A percentile compares a stretch with the other conserved stretches of the same genome.
These are phyloP conservation scores for Phytomonas sp. DNA, from an alignment of 208 protist species.

Conservation along the genomic window DNA sequence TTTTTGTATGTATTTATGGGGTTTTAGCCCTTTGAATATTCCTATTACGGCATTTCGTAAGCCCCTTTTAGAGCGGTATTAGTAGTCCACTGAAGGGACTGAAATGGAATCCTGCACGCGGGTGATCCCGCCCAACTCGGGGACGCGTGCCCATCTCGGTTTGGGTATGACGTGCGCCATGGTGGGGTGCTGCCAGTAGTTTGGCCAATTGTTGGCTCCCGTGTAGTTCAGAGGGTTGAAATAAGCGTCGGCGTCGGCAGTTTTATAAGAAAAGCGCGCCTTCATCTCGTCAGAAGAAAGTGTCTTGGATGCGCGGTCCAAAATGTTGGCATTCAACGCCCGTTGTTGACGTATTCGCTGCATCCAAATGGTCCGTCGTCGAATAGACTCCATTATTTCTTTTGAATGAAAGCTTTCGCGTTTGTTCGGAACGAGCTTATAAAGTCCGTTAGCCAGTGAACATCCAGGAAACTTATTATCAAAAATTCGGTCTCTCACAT, in stretches of 20 bases:
- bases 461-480: conserved; percentile 85
- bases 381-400: conserved; percentile 73
- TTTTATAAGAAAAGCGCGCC: conserved; percentile 47
- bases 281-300: conserved; percentile 17
- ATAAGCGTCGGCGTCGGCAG: conserved; percentile 70
- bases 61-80: conserved; percentile 6
- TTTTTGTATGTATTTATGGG: background rate
- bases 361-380: conserved; percentile 72
- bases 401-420: conserved; percentile 65
- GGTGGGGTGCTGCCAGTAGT: conserved; percentile 87
- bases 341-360: conserved; percentile 76
- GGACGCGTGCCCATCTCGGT: conserved; percentile 61
- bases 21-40: background rate
- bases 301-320: conserved; percentile 19
- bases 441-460: conserved; percentile 74
- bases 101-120: conserved; percentile 56
- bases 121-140: conserved; percentile 81
- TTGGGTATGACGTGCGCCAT: conserved; percentile 66
- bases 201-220: conserved; percentile 70
- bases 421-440: conserved; percentile 79
- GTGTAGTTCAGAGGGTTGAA: conserved; percentile 57
- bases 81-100: conserved; percentile 58
- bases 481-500: conserved; percentile 81
- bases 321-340: conserved; percentile 58
- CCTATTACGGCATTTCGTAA: background rate